A percentile compares a stretch with the other conserved stretches of the same genome.
phyloP scores from a whole-genome alignment of 257 asterid species.

The Plantago major region DNA sequence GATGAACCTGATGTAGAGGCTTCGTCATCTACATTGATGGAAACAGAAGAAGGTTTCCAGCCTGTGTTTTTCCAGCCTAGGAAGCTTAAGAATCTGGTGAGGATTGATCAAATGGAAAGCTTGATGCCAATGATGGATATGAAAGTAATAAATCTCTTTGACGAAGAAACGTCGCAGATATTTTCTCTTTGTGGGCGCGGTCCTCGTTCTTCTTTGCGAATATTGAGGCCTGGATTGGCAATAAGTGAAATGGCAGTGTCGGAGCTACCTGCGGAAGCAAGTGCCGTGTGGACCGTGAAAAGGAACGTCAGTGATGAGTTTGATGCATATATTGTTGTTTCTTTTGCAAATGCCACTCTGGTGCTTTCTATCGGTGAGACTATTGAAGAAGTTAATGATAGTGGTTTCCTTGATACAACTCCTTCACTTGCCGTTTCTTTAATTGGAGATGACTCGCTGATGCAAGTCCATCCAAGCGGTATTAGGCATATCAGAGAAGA shows the following conservation, averaged over 20 bases:
- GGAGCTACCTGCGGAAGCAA: constrained; percentile 95
- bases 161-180: constrained; percentile 96
- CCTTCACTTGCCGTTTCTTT: constrained; percentile 95
- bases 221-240: constrained; percentile 93
- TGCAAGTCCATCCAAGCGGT: constrained; percentile 99
- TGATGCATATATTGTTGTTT: constrained; percentile 96
- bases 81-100: constrained; percentile 83
- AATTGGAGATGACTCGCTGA: constrained; percentile 96
- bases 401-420: constrained; percentile 97
- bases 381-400: constrained; percentile 96
- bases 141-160: constrained; percentile 81
- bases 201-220: constrained; percentile 84
- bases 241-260: constrained; percentile 99
- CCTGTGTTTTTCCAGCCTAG: constrained; percentile 98
- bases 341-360: constrained; percentile 97
- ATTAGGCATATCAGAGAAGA: constrained; percentile 98
- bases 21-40: constrained; percentile 89
- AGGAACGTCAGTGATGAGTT: constrained; percentile 89
- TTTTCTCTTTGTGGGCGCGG: constrained; percentile 96
- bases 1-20: constrained; percentile 96
- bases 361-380: constrained; percentile 99
- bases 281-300: constrained; percentile 99
- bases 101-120: constrained; percentile 93
- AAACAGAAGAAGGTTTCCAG: constrained; percentile 94
- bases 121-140: constrained; percentile 96